A percentile compares a stretch with the other conserved stretches of the same genome.
Conservation (phyloP, 257 asterid genomes). For the Solanum sitiens region DNA sequence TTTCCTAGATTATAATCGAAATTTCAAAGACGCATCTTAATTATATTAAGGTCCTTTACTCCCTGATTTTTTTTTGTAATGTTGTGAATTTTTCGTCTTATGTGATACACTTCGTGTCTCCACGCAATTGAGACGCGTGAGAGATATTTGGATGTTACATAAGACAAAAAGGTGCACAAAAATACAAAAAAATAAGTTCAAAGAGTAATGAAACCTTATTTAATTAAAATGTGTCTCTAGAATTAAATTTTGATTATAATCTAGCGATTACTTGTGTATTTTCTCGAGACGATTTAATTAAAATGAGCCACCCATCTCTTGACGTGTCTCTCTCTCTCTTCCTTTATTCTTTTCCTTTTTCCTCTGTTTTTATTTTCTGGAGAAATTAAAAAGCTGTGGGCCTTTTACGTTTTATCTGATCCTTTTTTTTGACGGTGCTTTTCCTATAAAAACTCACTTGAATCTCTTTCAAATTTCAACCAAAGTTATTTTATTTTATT, state of each 20-base stretch:
- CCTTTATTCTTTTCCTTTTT: background rate
- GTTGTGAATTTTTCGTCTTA: too few relatives aligned
- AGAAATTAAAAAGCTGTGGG: constrained; percentile 20
- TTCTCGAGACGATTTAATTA: too few relatives aligned
- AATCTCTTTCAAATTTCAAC: constrained; percentile 5
- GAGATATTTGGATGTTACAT: too few relatives aligned
- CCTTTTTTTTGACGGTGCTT: constrained; percentile 44
- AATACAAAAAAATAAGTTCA: too few relatives aligned
- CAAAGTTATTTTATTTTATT: background rate
- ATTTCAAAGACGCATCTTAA: too few relatives aligned
- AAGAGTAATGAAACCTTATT: rapidly evolving
- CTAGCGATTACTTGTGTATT: rapidly evolving
- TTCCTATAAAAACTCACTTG: constrained; percentile 27
- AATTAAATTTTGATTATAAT: rapidly evolving
- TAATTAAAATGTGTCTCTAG: too few relatives aligned
- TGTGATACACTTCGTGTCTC: rapidly evolving
- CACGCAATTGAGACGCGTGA: too few relatives aligned
- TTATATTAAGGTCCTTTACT: too few relatives aligned
- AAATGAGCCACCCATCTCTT: constrained; percentile 13
- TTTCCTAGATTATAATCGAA: too few relatives aligned
- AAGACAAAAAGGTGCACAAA: too few relatives aligned
- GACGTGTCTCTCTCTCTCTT: constrained; percentile 35
- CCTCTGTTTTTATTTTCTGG: background rate
- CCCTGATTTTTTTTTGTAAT: too few relatives aligned
- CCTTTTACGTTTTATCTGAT: constrained; percentile 16